Percentiles rank a stretch among this genome's conserved stretches.
Conservation (phyloP, 352 stramenopile genomes). For the Globisporangium apiculatum region DNA sequence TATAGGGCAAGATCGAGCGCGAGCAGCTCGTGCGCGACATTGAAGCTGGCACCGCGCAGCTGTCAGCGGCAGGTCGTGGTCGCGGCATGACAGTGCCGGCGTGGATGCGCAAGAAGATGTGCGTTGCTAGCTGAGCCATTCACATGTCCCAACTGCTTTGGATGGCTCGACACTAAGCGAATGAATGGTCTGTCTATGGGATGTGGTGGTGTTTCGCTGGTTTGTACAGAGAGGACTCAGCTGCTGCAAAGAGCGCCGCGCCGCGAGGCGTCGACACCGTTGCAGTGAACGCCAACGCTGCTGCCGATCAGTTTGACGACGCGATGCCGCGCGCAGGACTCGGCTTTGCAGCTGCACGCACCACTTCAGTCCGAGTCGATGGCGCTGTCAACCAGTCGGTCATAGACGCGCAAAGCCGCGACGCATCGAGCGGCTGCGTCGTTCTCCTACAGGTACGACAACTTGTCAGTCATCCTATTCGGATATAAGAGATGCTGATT, state of each 20-base stretch:
- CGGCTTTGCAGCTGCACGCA: constrained; percentile 15
- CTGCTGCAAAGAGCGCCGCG: not conserved
- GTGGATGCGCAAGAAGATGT: constrained; percentile 92
- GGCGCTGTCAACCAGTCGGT: not conserved
- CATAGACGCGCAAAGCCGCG: not conserved
- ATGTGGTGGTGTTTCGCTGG: too few species aligned
- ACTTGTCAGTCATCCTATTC: too few species aligned
- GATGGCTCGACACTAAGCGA: not conserved
- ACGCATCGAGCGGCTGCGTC: constrained; percentile 11
- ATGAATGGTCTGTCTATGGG: not conserved
- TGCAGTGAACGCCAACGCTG: not conserved
- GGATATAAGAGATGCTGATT: too few species aligned
- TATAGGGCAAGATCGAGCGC: constrained; percentile 54
- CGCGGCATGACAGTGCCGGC: constrained; percentile 88
- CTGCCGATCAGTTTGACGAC: constrained; percentile 54
- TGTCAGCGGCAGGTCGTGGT: constrained; percentile 56
- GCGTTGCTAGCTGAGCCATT: constrained; percentile 9
- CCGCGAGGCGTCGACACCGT: too few species aligned
- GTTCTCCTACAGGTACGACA: constrained; percentile 11
- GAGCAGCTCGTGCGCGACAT: constrained; percentile 67
- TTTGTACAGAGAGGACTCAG: too few species aligned
- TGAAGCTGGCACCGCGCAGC: constrained; percentile 45
- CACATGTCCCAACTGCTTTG: too few species aligned
- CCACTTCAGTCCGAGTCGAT: not conserved
- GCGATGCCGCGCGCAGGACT: constrained; percentile 22